phyloP scores from a whole-genome alignment of 1,284 basidiomycete species.

The Leucoagaricus sp. region DNA sequence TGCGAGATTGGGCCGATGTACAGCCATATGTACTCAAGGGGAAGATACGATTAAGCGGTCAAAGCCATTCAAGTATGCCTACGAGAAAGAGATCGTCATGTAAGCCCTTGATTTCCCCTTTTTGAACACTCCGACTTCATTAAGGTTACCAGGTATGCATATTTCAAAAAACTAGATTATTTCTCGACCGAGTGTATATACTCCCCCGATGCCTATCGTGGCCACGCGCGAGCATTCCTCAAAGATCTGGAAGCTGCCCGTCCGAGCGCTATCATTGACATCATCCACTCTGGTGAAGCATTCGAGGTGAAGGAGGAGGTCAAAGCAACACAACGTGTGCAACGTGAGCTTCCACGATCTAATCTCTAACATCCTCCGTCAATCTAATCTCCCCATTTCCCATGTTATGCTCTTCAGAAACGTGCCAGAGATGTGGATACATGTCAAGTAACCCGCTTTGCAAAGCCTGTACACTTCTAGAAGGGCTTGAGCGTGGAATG shows the following conservation, averaged over 20 bases:
- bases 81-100: constrained; percentile 99
- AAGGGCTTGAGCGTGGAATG: constrained; percentile 88
- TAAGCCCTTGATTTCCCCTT: constrained; percentile 36
- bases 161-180: constrained; percentile 98
- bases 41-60: constrained; percentile 95
- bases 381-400: constrained; percentile 2
- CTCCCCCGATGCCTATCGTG: constrained; percentile 96
- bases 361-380: constrained; percentile 3
- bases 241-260: constrained; percentile 95
- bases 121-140: constrained; percentile 1
- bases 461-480: constrained; percentile 89
- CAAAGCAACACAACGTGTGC: constrained; percentile 73
- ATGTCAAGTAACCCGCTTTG: constrained; percentile 92
- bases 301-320: constrained; percentile 82
- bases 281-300: constrained; percentile 94
- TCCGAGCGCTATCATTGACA: constrained; percentile 95
- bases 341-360: constrained; percentile 56
- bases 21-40: constrained; percentile 89
- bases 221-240: constrained; percentile 91
- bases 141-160: constrained; percentile 78
- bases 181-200: constrained; percentile 99
- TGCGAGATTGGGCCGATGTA: constrained; percentile 91
- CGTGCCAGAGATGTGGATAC: constrained; percentile 87
- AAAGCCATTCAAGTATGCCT: constrained; percentile 99
- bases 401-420: constrained; percentile 53